Evolutionary conservation across 805 yeast species (phyloP).

Genomic region (Suhomyces vadensis): DNA sequence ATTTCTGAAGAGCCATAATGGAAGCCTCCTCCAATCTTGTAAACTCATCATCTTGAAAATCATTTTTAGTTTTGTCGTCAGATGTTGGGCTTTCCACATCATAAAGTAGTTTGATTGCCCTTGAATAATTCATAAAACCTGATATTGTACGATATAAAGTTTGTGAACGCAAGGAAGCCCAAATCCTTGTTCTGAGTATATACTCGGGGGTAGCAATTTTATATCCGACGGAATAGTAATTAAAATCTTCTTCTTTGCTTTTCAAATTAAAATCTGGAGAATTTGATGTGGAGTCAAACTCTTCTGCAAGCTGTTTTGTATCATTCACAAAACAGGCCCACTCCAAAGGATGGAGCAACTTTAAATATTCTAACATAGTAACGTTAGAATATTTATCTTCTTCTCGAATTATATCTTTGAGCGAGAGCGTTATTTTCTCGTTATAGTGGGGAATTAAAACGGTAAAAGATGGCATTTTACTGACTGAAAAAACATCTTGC

Average conservation of each 20-base stretch:
- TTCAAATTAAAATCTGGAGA: constrained; percentile 13
- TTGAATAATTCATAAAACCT: constrained; percentile 49
- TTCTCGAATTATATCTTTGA: constrained; percentile 77
- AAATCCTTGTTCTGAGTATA: constrained; percentile 47
- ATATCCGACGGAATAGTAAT: constrained; percentile 49
- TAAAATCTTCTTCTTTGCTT: constrained; percentile 41
- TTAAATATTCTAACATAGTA: constrained; percentile 55
- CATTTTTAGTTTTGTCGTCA: constrained; percentile 7
- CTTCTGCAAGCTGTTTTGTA: constrained; percentile 55
- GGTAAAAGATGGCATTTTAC: constrained; percentile 76
- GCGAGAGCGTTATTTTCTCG: constrained; percentile 74
- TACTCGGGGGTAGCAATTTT: constrained; percentile 50
- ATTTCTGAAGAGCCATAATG: constrained; percentile 60
- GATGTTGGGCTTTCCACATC: constrained; percentile 49
- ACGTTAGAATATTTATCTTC: constrained; percentile 62
- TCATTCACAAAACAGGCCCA: constrained; percentile 60
- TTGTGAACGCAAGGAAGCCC: constrained; percentile 51
- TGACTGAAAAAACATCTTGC: constrained; percentile 66
- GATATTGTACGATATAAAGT: constrained; percentile 49
- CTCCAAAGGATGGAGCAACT: constrained; percentile 55
- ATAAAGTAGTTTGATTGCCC: constrained; percentile 46
- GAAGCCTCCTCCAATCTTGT: constrained; percentile 46
- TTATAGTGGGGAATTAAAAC: constrained; percentile 86
- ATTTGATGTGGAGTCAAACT: constrained; percentile 28
- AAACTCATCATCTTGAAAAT: constrained; percentile 30